phyloP scores from a whole-genome alignment of 1,139 yeast species.

The Chernovozyma sophiae-reginae region DNA sequence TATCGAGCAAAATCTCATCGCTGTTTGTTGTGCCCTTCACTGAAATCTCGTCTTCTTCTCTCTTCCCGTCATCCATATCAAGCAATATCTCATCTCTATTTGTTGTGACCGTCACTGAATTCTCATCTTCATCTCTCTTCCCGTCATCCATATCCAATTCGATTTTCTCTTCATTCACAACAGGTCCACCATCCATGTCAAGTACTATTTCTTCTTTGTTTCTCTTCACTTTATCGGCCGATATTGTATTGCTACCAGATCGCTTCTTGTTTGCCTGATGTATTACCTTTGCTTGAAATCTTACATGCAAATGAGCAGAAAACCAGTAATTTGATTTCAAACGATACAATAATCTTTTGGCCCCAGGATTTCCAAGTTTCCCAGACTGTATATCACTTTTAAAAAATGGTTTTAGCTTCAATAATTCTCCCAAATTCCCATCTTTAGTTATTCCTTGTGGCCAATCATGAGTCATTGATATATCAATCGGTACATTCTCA shows the following conservation, averaged over 20 bases:
- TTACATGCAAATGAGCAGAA: slow-evolving; percentile 85
- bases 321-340: slow-evolving; percentile 76
- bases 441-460: slow-evolving; percentile 71
- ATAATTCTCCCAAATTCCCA: slow-evolving; percentile 52
- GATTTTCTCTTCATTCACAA: slow-evolving; percentile 20
- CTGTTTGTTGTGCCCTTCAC: slow-evolving; percentile 7
- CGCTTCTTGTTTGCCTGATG: slow-evolving; percentile 9
- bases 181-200: slow-evolving; percentile 6
- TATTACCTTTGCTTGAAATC: slow-evolving; percentile 51
- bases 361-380: slow-evolving; percentile 74
- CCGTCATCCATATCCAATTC: slow-evolving; percentile 19
- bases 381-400: slow-evolving; percentile 55
- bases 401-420: slow-evolving; percentile 65
- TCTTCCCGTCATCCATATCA: slow-evolving; percentile 32
- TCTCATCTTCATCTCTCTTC: slow-evolving; percentile 5
- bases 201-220: slow-evolving; percentile 5
- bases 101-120: not conserved
- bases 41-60: too few species aligned
- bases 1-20: slow-evolving; percentile 40
- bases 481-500: slow-evolving; percentile 31
- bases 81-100: slow-evolving; percentile 36
- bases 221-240: not conserved
- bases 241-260: not conserved
- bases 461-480: slow-evolving; percentile 89
- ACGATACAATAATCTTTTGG: slow-evolving; percentile 47